Evolutionary conservation across 2,329 filamentous ascomycete species (phyloP).

Genomic region (Bipolaris oryzae): DNA sequence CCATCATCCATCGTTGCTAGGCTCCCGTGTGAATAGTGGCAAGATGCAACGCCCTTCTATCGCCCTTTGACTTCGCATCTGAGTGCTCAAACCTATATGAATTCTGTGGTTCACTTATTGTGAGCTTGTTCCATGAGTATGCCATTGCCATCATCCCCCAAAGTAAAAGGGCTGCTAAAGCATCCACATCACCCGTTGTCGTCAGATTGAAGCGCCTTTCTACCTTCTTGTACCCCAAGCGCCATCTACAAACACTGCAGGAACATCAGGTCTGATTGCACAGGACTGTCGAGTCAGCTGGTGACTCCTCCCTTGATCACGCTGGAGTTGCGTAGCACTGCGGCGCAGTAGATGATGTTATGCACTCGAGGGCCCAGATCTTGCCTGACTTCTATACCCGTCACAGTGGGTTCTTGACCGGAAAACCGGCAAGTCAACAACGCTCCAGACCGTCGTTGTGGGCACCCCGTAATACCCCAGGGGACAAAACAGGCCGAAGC

Average conservation of each 20-base stretch:
- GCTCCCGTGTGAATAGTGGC: not conserved
- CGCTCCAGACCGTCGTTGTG: not conserved
- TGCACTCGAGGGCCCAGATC: not conserved
- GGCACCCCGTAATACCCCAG: too few species aligned
- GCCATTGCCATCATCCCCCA: not conserved
- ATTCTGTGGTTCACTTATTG: not conserved
- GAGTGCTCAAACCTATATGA: too few species aligned
- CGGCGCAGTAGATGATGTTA: too few species aligned
- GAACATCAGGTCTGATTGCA: not conserved
- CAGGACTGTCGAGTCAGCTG: too few species aligned
- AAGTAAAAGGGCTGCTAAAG: not conserved
- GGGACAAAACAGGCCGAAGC: not conserved
- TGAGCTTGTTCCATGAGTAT: too few species aligned
- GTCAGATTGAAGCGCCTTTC: not conserved
- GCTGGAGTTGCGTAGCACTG: not conserved
- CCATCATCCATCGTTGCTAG: slow-evolving; percentile 8
- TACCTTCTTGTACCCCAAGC: not conserved
- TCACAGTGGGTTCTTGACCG: not conserved
- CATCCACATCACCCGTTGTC: not conserved
- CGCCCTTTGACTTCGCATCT: not conserved
- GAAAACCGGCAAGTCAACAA: not conserved
- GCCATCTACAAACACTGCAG: not conserved
- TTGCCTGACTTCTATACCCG: not conserved
- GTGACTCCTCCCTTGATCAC: not conserved
- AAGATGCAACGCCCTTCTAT: slow-evolving; percentile 9